Base-by-base conservation (phyloP, 352 stramenopile genomes). In the Peronospora belbahrii region DNA sequence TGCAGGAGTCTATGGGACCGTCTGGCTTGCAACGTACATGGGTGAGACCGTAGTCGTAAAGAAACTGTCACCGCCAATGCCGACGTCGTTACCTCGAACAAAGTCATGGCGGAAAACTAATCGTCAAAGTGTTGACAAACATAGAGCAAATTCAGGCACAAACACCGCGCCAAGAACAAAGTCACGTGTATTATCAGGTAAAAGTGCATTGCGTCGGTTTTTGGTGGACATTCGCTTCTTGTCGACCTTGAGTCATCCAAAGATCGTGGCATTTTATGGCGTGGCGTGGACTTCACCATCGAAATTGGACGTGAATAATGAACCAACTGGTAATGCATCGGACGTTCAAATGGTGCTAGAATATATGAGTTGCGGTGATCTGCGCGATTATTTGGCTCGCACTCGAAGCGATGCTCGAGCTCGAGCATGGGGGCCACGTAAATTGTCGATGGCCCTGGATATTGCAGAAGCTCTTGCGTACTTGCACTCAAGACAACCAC, bases 261-360 rank as follows among this genome's bases (percentile, higher is more conserved):
- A 87, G 42, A 88, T 95, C 15, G 54, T 94, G 11, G 57, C 73
- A 14, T 85, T 95, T 31, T 55, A 90, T n/a, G 84, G 84, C 5
- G 74, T 88, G 2, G 74, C 75, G 15, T 92, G 78, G 77, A 42
- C 43, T 2, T 52, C 47, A 2, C 43, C 52, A 9, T 38, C 42
- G 19, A 57, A 51, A 25, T 14, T 54, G 10, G 48, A 56, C 23
- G 7, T 32, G 15, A 52, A 20, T 11, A 24, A 13, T 2, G 50
- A 33, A 8, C 28, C 28, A 10, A 42, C 52, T 3, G 42, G 17
- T 14, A 62, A 65, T 35, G 53, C 28, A 40, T 76, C 27, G 35
- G 65, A 92, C 36, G 31, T 88, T 2, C 68, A 80, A 25, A 70
- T 88, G 51, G 62, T 88, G 10, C 28, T 88, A 15, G 81, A 92